Conservation (phyloP, 805 yeast genomes). For the Saccharomyces eubayanus region DNA sequence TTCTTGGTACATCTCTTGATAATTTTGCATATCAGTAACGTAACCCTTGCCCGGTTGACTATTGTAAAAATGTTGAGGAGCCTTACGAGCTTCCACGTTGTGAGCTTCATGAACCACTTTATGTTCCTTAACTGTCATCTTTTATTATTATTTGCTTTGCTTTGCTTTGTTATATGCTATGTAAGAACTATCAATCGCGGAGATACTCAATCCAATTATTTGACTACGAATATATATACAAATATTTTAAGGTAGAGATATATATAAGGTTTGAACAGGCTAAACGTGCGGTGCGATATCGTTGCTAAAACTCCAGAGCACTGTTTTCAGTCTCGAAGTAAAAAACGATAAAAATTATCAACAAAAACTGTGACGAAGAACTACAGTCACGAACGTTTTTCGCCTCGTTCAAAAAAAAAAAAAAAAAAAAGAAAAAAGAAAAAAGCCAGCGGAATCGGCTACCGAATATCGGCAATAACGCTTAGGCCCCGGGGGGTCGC, state of each 20-base stretch:
- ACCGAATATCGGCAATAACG: not conserved
- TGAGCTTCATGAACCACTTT: constrained; percentile 37
- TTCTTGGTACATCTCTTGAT: constrained; percentile 62
- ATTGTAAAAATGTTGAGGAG: constrained; percentile 35
- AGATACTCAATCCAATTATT: not conserved
- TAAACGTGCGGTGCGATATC: not conserved
- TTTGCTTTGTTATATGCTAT: not conserved
- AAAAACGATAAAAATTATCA: constrained; percentile 3
- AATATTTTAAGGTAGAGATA: not conserved
- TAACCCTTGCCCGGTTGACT: constrained; percentile 38
- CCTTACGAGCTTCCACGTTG: constrained; percentile 26
- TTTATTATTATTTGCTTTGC: not conserved
- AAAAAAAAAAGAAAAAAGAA: not conserved
- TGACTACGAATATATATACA: not conserved
- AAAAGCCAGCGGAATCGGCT: not conserved
- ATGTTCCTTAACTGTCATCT: constrained; percentile 25
- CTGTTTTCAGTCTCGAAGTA: not conserved
- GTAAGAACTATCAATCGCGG: not conserved
- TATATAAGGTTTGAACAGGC: not conserved
- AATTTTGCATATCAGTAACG: constrained; percentile 56
- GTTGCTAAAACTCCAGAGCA: not conserved
- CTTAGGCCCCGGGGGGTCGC: not conserved
- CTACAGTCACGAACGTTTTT: not conserved
- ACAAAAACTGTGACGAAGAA: not conserved
- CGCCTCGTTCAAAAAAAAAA: not conserved